Evolutionary conservation across 2,329 filamentous ascomycete species (phyloP).

Genomic region (Fusarium sp.): DNA sequence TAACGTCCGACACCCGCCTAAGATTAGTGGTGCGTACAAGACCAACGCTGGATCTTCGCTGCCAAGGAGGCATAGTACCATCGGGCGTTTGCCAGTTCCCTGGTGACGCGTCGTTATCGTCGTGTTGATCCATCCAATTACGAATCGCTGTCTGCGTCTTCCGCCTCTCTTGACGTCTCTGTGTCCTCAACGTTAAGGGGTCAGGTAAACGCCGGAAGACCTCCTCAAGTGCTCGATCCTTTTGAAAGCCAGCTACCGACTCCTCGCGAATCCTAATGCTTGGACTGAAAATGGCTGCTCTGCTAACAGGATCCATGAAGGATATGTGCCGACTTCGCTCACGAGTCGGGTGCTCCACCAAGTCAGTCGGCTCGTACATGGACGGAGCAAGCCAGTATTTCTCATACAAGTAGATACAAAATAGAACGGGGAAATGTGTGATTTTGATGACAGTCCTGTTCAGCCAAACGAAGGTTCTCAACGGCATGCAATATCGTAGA

Average conservation of each 20-base stretch:
- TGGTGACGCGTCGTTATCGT: conserved; percentile 61
- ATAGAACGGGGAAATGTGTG: conserved; percentile 89
- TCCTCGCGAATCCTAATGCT: conserved; percentile 81
- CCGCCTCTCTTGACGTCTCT: conserved; percentile 72
- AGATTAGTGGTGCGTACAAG: conserved; percentile 62
- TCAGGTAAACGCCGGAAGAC: conserved; percentile 84
- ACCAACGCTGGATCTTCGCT: conserved; percentile 65
- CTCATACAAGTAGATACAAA: conserved; percentile 90
- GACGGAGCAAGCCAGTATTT: conserved; percentile 79
- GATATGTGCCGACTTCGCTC: conserved; percentile 64
- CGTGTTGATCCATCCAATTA: conserved; percentile 87
- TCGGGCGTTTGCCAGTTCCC: conserved; percentile 65
- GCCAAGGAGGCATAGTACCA: conserved; percentile 60
- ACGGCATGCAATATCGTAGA: conserved; percentile 81
- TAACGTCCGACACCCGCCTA: conserved; percentile 66
- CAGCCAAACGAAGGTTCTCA: conserved; percentile 83
- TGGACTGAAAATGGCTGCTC: conserved; percentile 78
- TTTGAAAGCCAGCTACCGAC: conserved; percentile 88
- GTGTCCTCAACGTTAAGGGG: conserved; percentile 69
- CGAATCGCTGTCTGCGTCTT: conserved; percentile 86
- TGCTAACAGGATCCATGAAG: conserved; percentile 67
- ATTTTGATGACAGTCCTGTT: conserved; percentile 93
- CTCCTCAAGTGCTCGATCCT: conserved; percentile 90
- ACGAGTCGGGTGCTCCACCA: conserved; percentile 78
- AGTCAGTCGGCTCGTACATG: conserved; percentile 85